Evolutionary conservation across 2,329 filamentous ascomycete species (phyloP), one percentile per base, ranked within the genome.

Genomic region (Apiospora aurea): DNA sequence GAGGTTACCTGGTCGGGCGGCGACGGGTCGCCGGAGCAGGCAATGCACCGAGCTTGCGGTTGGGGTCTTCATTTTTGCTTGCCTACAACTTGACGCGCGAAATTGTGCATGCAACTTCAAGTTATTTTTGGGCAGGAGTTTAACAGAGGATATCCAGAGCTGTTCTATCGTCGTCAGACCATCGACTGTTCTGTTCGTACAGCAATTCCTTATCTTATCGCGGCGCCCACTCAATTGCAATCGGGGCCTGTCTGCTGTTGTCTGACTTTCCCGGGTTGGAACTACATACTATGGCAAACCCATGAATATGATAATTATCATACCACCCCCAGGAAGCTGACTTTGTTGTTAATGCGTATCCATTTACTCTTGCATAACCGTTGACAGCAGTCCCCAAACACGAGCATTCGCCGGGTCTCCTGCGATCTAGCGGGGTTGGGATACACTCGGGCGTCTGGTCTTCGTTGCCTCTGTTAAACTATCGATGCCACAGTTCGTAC

Each of bases 121-220:
- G 29, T 24, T 46, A n/a, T 18, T 49, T 61, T 24, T n/a, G 16
- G 6, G 13, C n/a, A 38, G 11, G 18, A 64, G 21, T 38, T 5
- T 43, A 13, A 11, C 4, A 14, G 34, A 21, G 8, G 21, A 41
- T 24, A 41, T 41, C 57, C 24, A 5, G 41, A 64, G 34, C 57
- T 24, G 57, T n/a, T 64, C 29, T 10, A 18, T 21, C 57, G 53
- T 61, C 53, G 53, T 61, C n/a, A 61, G 53, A 61, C 53, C 53
- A 61, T 61, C 53, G 53, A 11, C 53, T 61, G 53, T 38, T 57
- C 53, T 18, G 53, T 34, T 38, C 53, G 21, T 64, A 64, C 57
- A 64, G 24, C 57, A 64, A 64, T 64, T 64, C 57, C 57, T 64
- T 64, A 64, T 64, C 57, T 64, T 64, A 64, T 64, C 57, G 57